A percentile compares a stretch with the other conserved stretches of the same genome.
These are phyloP conservation scores for Penicillium soppii DNA, from an alignment of 495 filamentous ascomycete genomes.

Conservation along the genomic window DNA sequence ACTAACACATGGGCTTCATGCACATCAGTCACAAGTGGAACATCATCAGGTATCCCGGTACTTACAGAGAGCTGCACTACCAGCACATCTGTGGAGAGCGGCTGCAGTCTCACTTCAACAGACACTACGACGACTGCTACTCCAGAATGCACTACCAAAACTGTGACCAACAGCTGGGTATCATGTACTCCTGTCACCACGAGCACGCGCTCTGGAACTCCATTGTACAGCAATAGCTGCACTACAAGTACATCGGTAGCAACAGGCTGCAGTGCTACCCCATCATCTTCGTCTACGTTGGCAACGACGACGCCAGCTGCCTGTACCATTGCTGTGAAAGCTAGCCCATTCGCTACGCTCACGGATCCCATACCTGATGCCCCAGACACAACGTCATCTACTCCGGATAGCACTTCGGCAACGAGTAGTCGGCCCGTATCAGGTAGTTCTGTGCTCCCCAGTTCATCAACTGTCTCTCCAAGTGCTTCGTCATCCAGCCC, in stretches of 20 bases:
- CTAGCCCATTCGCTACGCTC: not conserved
- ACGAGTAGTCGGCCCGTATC: not conserved
- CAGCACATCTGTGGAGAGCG: not conserved
- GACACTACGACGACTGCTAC: not conserved
- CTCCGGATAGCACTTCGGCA: not conserved
- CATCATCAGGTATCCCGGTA: not conserved
- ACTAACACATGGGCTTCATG: not conserved
- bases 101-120: not conserved
- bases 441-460: not conserved
- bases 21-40: not conserved
- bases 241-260: not conserved
- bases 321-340: not conserved
- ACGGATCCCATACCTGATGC: not conserved
- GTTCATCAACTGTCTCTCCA: not conserved
- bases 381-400: not conserved
- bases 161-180: not conserved
- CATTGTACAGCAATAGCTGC: not conserved
- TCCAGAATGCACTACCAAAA: not conserved
- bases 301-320: not conserved
- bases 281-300: not conserved
- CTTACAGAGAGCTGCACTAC: not conserved
- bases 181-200: not conserved
- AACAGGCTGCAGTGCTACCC: not conserved
- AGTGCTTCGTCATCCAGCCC: not conserved
- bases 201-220: not conserved